Base-by-base conservation (phyloP, 148 eudicot species). In the Spergularia marina region DNA sequence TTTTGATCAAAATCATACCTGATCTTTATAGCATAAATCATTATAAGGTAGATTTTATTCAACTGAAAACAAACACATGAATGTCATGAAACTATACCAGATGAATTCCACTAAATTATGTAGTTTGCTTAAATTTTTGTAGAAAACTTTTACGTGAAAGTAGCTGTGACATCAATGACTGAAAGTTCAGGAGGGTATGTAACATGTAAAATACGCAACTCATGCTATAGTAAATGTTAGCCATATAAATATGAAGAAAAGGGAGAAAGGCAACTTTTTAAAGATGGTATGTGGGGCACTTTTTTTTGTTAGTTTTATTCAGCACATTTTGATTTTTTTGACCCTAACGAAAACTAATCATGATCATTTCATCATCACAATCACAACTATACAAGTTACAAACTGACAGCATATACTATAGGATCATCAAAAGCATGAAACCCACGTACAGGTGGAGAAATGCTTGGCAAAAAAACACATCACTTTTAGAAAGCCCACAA, bases 101-200 rank as follows among this genome's bases (percentile, higher is more conserved):
- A 25, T 61, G 13, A 64, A 0, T 49, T 16, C 7, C 67, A 65
- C 49, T 39, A 21, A 39, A 17, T 30, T 30, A 30, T 65, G 18
- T 8, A 2, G 10, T 39, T 39, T 65, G 0, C 41, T 65, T 65
- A 44, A 44, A 44, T 40, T 10, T 11, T 7, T 65, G 23, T 40
- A 17, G 49, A 64, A 64, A 30, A 65, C 69, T 40, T 7, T 49
- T 65, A 49, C 9, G 40, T 40, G 5, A 65, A 15, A 65, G 52
- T 65, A 56, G 72, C 10, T 68, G 54, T 68, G 56, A 53, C 47
- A 53, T 53, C 21, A 30, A 53, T 13, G 60, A 53, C 60, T 44
- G 53, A 53, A 70, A 53, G 59, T 7, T 25, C 7, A 53, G 10
- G n/a, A n/a, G 40, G 16, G 36, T 21, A 68, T 68, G 56, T 13